Conservation (phyloP, 768 basidiomycete genomes). For the Cystoderma amianthinum region DNA sequence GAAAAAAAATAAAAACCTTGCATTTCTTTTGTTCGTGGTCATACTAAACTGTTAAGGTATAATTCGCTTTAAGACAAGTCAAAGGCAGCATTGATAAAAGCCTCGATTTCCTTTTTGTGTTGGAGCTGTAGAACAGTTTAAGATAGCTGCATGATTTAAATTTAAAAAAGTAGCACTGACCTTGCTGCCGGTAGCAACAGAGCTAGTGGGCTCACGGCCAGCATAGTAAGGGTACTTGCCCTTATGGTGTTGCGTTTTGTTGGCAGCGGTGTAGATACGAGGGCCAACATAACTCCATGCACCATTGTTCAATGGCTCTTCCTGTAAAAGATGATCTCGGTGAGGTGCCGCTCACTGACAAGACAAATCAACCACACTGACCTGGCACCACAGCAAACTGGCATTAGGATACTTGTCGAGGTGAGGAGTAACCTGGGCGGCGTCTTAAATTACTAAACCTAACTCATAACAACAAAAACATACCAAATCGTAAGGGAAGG, state of each 20-base stretch:
- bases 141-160: not conserved
- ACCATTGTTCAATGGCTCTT: conserved; percentile 96
- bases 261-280: conserved; percentile 88
- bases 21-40: not conserved
- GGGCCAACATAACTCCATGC: conserved; percentile 96
- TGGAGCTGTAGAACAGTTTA: conserved; percentile 39
- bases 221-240: conserved; percentile 90
- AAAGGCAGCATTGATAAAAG: conserved; percentile 63
- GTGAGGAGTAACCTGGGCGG: conserved; percentile 74
- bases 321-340: conserved; percentile 20
- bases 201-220: conserved; percentile 87
- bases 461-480: conserved; percentile 13
- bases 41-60: not conserved
- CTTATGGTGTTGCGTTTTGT: conserved; percentile 85
- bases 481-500: conserved; percentile 95
- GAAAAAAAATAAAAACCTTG: not conserved
- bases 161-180: conserved; percentile 25
- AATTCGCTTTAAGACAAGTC: conserved; percentile 1
- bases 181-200: conserved; percentile 91
- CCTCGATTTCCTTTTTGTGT: conserved; percentile 89
- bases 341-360: not conserved
- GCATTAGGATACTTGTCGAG: conserved; percentile 97
- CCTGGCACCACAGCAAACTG: conserved; percentile 85
- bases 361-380: not conserved
- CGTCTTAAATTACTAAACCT: not conserved